Percentiles rank a stretch among this genome's conserved stretches.
Conservation (phyloP, 2,329 filamentous ascomycete species). For the Microascus cirrosus region DNA sequence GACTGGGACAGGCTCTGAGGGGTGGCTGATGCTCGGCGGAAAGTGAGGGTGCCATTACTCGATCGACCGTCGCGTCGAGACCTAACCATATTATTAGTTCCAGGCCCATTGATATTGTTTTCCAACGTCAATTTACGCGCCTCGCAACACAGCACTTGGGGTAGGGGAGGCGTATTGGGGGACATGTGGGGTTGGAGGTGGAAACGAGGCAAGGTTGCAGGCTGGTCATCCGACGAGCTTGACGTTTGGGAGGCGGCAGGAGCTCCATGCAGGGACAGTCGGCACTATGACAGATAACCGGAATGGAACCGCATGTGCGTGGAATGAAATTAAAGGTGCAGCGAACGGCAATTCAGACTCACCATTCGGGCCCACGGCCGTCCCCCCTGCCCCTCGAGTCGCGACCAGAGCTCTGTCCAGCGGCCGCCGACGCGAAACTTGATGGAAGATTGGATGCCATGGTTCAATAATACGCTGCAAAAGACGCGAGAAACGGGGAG, state of each 20-base stretch:
- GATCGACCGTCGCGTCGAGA: constrained; percentile 27
- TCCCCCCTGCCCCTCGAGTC: constrained; percentile 47
- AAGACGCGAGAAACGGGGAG: background rate
- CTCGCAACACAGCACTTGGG: background rate
- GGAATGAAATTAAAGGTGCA: background rate
- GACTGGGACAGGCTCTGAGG: constrained; percentile 31
- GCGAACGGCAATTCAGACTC: constrained; percentile 24
- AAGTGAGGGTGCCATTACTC: constrained; percentile 52
- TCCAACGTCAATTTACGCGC: background rate
- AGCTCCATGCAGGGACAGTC: background rate
- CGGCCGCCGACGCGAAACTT: constrained; percentile 75
- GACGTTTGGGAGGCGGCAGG: background rate
- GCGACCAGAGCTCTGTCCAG: constrained; percentile 57
- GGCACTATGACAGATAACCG: background rate
- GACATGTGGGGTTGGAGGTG: too few relatives aligned
- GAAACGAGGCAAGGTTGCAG: too few relatives aligned
- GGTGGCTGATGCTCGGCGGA: constrained; percentile 52
- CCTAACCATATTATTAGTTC: constrained; percentile 5
- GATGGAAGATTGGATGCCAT: constrained; percentile 70
- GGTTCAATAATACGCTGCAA: constrained; percentile 4
- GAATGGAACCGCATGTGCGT: background rate
- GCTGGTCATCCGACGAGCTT: too few relatives aligned
- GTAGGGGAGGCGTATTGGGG: too few relatives aligned
- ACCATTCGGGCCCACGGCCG: constrained; percentile 61
- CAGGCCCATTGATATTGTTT: background rate